Evolutionary conservation across 805 yeast genomes (phyloP), one percentile per base, ranked within the genome.

Genomic region (Nakazawaea laoshanensis): DNA sequence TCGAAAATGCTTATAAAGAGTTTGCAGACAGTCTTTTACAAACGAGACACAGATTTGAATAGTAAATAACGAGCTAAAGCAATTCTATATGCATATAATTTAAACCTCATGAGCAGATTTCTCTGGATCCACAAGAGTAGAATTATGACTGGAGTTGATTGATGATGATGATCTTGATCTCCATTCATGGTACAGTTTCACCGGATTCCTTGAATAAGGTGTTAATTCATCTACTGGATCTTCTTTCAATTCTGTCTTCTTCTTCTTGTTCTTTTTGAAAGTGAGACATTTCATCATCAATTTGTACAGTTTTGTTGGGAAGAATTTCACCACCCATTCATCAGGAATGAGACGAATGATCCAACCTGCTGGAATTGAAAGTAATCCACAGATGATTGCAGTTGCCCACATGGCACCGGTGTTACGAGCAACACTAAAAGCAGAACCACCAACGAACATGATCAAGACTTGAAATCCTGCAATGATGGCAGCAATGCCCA

Each of bases 361-460:
- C 13, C 65, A 52, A 36, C 96, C 97, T 28, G 74, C 68, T 0
- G 97, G 96, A 25, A 92, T 58, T 11, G 95, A 79, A 12, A 82
- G 30, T 41, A 81, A 52, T 19, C 97, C 97, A 59, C 94, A 74
- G 18, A 82, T 48, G 4, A 89, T 57, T 0, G 97, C 92, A 2
- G 86, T 76, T 1, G 72, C 92, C 98, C 98, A 94, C 82, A 78
- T 76, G 1, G 74, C 74, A 6, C 82, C 81, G 1, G 94, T 80
- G 57, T 83, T 94, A 41, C 79, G 68, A 2, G 73, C 74, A 42
- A 88, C 68, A 6, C 88, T 74, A 58, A 92, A 92, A 0, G 98
- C 96, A 26, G 89, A 83, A 36, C 99, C 98, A 35, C 99, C 99
- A 42, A 85, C 89, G 57, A 77, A 83, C 97, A 92, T 92, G 46